Evolutionary conservation across 495 filamentous ascomycete genomes (phyloP).

Genomic region (Neurospora pannonica): DNA sequence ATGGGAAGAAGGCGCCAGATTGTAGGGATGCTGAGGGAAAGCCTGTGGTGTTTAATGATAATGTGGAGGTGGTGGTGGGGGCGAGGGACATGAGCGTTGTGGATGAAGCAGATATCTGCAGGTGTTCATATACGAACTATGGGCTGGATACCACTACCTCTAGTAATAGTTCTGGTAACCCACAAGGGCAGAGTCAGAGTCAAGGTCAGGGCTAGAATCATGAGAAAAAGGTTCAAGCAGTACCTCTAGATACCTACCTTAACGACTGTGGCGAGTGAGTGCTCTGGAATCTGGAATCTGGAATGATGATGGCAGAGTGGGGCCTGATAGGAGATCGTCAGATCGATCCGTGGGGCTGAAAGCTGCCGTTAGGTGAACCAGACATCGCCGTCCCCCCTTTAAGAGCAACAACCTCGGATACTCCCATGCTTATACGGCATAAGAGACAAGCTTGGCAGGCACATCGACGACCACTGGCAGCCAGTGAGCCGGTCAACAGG

Average conservation of each 20-base stretch:
- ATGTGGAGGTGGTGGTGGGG: not conserved
- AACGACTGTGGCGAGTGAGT: not conserved
- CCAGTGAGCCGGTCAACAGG: not conserved
- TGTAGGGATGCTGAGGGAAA: constrained; percentile 23
- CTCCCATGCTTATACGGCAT: not conserved
- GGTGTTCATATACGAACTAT: constrained; percentile 17
- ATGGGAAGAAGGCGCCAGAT: constrained; percentile 31
- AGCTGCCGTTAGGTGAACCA: not conserved
- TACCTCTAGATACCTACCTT: not conserved
- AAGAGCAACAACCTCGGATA: not conserved
- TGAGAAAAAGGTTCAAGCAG: not conserved
- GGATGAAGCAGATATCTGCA: constrained; percentile 6
- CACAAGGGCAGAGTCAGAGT: not conserved
- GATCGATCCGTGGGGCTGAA: not conserved
- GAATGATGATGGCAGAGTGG: not conserved
- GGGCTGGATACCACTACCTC: not conserved
- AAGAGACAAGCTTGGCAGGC: not conserved
- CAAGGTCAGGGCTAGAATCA: not conserved
- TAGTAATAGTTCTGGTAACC: not conserved
- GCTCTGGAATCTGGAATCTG: not conserved
- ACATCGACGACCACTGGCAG: not conserved
- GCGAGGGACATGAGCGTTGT: not conserved
- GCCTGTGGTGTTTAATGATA: constrained; percentile 5
- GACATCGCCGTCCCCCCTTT: not conserved
- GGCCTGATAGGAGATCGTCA: not conserved